phyloP scores from a whole-genome alignment of 2,329 filamentous ascomycete species.

The Zymoseptoria crescenta region DNA sequence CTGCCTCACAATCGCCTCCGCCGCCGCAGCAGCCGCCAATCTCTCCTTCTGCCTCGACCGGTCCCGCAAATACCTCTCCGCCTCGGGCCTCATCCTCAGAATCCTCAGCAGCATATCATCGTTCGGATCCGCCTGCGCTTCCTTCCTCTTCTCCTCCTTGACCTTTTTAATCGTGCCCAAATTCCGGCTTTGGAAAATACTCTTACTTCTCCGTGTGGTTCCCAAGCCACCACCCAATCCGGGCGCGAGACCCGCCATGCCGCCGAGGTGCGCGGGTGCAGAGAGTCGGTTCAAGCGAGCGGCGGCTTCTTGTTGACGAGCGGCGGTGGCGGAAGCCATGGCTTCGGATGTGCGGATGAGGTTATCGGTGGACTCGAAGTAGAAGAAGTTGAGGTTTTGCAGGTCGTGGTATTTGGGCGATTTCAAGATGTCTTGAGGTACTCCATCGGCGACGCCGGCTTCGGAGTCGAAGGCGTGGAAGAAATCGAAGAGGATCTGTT shows the following conservation, averaged over 20 bases:
- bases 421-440: conserved; percentile 84
- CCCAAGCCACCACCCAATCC: conserved; percentile 50
- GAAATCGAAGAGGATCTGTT: conserved; percentile 71
- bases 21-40: conserved; percentile 79
- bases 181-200: conserved; percentile 88
- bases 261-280: conserved; percentile 47
- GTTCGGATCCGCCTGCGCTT: conserved; percentile 90
- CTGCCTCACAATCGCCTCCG: conserved; percentile 89
- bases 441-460: conserved; percentile 73
- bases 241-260: background rate
- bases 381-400: conserved; percentile 95
- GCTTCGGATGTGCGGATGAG: conserved; percentile 91
- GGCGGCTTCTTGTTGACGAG: conserved; percentile 57
- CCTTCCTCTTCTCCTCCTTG: conserved; percentile 91
- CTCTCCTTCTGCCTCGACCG: conserved; percentile 89
- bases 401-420: conserved; percentile 98
- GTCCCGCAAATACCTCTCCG: conserved; percentile 77
- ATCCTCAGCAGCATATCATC: conserved; percentile 98
- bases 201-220: conserved; percentile 38
- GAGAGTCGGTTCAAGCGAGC: conserved; percentile 56
- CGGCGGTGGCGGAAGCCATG: conserved; percentile 82
- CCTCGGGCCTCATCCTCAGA: conserved; percentile 88
- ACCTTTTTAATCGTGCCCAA: conserved; percentile 92
- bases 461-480: conserved; percentile 90
- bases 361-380: conserved; percentile 85